Evolutionary conservation across 768 basidiomycete species (phyloP).

Genomic region (Dacryopinax primogenitus): DNA sequence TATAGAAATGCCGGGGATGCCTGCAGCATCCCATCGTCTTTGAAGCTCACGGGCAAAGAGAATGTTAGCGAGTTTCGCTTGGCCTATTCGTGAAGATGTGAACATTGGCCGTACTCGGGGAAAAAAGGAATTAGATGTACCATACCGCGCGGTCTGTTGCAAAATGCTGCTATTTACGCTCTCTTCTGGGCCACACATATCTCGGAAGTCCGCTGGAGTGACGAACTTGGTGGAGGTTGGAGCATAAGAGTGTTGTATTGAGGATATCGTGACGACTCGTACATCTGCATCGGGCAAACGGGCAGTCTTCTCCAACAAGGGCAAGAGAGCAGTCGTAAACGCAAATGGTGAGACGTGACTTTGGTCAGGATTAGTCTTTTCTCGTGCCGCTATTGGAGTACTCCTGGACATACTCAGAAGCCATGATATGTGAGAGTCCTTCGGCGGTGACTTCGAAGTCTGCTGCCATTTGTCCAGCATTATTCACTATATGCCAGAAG

Average conservation of each 20-base stretch:
- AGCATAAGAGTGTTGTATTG: neutral
- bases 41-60: slow-evolving; percentile 43
- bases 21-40: slow-evolving; percentile 30
- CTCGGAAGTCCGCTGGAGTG: neutral
- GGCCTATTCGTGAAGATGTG: slow-evolving; percentile 25
- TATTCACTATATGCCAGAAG: neutral
- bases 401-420: neutral
- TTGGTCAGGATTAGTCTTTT: slow-evolving; percentile 19
- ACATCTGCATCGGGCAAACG: slow-evolving; percentile 40
- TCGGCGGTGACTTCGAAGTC: neutral
- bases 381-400: neutral
- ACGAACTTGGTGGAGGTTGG: neutral
- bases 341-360: slow-evolving; percentile 44
- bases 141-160: neutral
- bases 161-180: neutral
- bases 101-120: neutral
- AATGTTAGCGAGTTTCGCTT: slow-evolving; percentile 41
- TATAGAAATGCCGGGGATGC: slow-evolving; percentile 31
- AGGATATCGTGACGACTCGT: slow-evolving; percentile 39
- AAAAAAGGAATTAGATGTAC: neutral
- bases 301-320: slow-evolving; percentile 41
- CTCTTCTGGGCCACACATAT: neutral
- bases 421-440: neutral
- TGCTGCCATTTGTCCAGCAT: neutral
- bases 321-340: slow-evolving; percentile 42